Conservation (phyloP, 169 alveolate genomes). For the Cryptosporidium bovis region DNA sequence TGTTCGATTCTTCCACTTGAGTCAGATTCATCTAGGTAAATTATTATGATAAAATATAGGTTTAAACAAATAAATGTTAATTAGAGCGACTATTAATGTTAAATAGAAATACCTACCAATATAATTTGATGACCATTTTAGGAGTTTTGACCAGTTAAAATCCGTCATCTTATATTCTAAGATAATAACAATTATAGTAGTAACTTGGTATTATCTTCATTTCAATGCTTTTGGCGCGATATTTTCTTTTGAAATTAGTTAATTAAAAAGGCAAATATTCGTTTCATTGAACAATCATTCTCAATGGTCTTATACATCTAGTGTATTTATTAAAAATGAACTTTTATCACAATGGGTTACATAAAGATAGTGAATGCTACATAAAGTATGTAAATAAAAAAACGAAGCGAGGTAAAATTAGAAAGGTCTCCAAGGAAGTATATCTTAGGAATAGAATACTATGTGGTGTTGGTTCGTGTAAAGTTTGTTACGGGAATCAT, state of each 20-base stretch:
- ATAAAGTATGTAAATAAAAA: slow-evolving; percentile 68
- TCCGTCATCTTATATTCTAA: slow-evolving; percentile 6
- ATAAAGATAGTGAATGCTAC: not conserved
- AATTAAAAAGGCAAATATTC: not conserved
- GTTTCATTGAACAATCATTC: no score
- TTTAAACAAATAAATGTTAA: no score
- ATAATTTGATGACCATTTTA: slow-evolving; percentile 65
- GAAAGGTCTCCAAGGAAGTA: slow-evolving; percentile 82
- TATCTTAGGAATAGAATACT: slow-evolving; percentile 84
- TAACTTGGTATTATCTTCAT: not conserved
- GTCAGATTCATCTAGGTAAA: slow-evolving; percentile 13
- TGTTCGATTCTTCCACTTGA: not conserved
- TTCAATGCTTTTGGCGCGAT: not conserved
- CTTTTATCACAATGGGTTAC: not conserved
- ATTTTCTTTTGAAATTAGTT: not conserved
- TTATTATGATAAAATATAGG: not conserved
- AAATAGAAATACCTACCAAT: slow-evolving; percentile 27
- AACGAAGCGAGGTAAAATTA: slow-evolving; percentile 81
- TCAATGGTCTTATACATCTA: no score
- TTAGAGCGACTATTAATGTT: no score
- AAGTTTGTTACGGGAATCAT: slow-evolving; percentile 63
- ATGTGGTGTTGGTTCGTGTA: slow-evolving; percentile 79
- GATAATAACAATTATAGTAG: not conserved
- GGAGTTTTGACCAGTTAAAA: slow-evolving; percentile 62
- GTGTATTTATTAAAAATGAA: not conserved